These are phyloP conservation scores for Aspergillus sparsus DNA, from an alignment of 495 filamentous ascomycete genomes.

Conservation along the genomic window DNA sequence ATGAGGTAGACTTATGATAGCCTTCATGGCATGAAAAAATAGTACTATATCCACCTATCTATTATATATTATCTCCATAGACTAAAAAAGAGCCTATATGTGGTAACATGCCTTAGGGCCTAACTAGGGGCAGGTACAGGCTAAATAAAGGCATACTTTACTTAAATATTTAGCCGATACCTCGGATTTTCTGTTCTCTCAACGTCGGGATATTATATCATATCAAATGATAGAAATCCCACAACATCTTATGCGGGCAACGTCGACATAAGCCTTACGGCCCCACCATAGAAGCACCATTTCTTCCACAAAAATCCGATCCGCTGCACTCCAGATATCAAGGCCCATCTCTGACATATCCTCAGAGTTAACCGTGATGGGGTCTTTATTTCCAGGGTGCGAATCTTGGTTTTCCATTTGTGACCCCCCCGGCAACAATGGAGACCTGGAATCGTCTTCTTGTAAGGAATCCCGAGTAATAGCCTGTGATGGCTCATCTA, in stretches of 20 bases:
- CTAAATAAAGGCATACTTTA: too few species aligned
- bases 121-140: too few species aligned
- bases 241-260: conserved; percentile 74
- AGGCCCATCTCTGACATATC: conserved; percentile 80
- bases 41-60: too few species aligned
- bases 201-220: neutral
- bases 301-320: conserved; percentile 72
- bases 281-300: conserved; percentile 71
- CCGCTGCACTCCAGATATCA: conserved; percentile 80
- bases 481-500: conserved; percentile 24
- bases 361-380: conserved; percentile 62
- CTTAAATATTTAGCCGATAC: neutral
- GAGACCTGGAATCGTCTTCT: conserved; percentile 31
- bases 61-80: too few species aligned
- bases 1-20: neutral
- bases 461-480: conserved; percentile 35
- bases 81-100: too few species aligned
- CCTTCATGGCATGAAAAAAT: too few species aligned
- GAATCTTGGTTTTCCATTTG: conserved; percentile 1
- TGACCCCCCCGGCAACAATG: conserved; percentile 25
- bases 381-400: conserved; percentile 24
- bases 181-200: neutral
- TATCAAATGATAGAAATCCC: conserved; percentile 73
- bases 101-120: too few species aligned
- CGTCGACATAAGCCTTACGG: conserved; percentile 65